A percentile compares a stretch with the other conserved stretches of the same genome.
phyloP scores from a whole-genome alignment of 768 basidiomycete species.

The Collybia sordida region DNA sequence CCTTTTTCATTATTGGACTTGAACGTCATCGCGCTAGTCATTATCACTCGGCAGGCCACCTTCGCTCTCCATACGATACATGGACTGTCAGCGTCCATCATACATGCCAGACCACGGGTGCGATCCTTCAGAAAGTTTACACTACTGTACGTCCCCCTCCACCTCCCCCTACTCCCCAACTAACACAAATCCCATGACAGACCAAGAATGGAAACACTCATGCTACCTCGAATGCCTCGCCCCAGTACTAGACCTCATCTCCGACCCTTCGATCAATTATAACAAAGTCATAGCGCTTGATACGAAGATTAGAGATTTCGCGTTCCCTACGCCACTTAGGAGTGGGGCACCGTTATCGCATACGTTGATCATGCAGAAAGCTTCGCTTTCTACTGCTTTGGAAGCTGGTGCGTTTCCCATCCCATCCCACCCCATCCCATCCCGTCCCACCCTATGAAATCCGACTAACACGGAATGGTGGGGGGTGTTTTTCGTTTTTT shows the following conservation, averaged over 20 bases:
- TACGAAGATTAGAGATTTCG: constrained; percentile 59
- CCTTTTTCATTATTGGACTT: constrained; percentile 4
- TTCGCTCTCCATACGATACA: constrained; percentile 58
- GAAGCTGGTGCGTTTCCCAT: constrained; percentile 64
- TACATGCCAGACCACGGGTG: constrained; percentile 40
- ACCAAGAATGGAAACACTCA: constrained; percentile 71
- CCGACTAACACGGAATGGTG: neutral
- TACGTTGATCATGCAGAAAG: constrained; percentile 57
- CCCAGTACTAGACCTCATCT: constrained; percentile 58
- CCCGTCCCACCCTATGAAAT: too few relatives aligned
- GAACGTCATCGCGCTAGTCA: constrained; percentile 31
- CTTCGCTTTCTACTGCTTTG: constrained; percentile 54
- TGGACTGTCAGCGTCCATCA: constrained; percentile 54
- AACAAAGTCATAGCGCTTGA: constrained; percentile 55
- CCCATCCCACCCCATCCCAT: neutral
- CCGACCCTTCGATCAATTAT: constrained; percentile 52
- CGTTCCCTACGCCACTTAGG: constrained; percentile 48
- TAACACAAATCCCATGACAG: constrained; percentile 34
- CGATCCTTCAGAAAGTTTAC: constrained; percentile 35
- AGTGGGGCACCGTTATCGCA: constrained; percentile 41
- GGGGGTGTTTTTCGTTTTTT: neutral
- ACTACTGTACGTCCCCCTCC: constrained; percentile 37
- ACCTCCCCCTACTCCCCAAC: constrained; percentile 1
- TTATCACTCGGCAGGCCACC: constrained; percentile 70
- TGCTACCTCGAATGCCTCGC: constrained; percentile 60